Conservation (phyloP, 1,139 yeast species). For the Cylindricascospora bacillispora region DNA sequence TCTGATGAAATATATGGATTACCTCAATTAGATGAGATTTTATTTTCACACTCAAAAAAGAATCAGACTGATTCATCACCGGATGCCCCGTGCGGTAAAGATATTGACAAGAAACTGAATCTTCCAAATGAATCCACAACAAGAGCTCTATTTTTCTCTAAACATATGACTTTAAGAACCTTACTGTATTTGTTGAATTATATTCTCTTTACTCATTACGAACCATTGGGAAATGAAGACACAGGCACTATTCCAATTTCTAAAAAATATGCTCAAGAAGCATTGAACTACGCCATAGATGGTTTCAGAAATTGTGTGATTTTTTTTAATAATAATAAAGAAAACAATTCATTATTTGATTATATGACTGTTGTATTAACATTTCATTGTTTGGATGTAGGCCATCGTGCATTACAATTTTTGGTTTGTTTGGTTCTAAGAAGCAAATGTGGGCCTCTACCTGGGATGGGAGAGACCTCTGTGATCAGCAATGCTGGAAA, state of each 20-base stretch:
- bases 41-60: conserved; percentile 9
- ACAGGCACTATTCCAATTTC: conserved; percentile 25
- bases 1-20: conserved; percentile 25
- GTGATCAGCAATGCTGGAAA: conserved; percentile 16
- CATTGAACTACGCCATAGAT: conserved; percentile 30
- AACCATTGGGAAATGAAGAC: conserved; percentile 31
- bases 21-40: conserved; percentile 27
- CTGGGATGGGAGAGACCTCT: conserved; percentile 22
- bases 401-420: conserved; percentile 40
- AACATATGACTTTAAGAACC: conserved; percentile 33
- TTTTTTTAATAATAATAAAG: conserved; percentile 24
- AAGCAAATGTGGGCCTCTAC: conserved; percentile 33
- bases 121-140: conserved; percentile 27
- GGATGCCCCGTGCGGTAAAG: conserved; percentile 4
- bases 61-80: conserved; percentile 11
- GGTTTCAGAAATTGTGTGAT: conserved; percentile 30
- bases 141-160: conserved; percentile 28
- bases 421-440: conserved; percentile 38
- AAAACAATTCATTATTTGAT: conserved; percentile 26
- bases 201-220: conserved; percentile 33
- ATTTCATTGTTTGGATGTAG: conserved; percentile 36
- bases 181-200: conserved; percentile 35
- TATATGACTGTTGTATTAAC: conserved; percentile 33
- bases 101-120: conserved; percentile 18
- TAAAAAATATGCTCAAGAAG: conserved; percentile 29